A percentile compares a stretch with the other conserved stretches of the same genome.
phyloP scores from a whole-genome alignment of 2,329 filamentous ascomycete species.

The Neonectria ditissima region DNA sequence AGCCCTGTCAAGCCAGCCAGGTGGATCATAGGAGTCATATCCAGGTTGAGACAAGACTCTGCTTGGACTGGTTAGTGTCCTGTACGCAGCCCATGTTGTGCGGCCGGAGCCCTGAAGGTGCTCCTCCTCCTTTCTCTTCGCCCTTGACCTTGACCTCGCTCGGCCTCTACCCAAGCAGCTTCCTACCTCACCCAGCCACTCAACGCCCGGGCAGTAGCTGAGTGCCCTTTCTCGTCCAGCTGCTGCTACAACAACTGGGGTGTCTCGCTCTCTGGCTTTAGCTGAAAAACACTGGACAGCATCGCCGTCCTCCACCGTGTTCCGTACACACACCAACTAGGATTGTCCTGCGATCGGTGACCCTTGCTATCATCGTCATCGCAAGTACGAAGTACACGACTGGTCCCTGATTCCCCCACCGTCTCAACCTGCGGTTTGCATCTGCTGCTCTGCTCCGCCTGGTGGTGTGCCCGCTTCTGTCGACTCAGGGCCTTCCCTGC shows the following conservation, averaged over 20 bases:
- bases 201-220: conserved; percentile 36
- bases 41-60: conserved; percentile 41
- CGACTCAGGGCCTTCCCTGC: conserved; percentile 38
- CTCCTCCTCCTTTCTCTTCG: conserved; percentile 30
- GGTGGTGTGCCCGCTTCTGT: conserved; percentile 39
- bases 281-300: conserved; percentile 27
- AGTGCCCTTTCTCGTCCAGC: conserved; percentile 41
- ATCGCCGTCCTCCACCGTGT: conserved; percentile 32
- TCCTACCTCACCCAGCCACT: conserved; percentile 13
- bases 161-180: conserved; percentile 7
- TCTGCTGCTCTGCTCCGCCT: conserved; percentile 29
- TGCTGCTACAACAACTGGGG: conserved; percentile 35
- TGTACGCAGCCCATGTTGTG: conserved; percentile 41
- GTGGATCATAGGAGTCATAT: conserved; percentile 44
- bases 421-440: conserved; percentile 29
- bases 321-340: conserved; percentile 29
- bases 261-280: conserved; percentile 28
- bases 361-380: conserved; percentile 35
- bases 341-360: conserved; percentile 40
- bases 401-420: conserved; percentile 44
- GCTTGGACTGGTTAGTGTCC: conserved; percentile 41
- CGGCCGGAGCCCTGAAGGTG: conserved; percentile 24
- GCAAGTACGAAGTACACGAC: conserved; percentile 23
- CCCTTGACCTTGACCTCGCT: conserved; percentile 29
- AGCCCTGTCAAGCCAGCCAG: conserved; percentile 42